A percentile compares a stretch with the other conserved stretches of the same genome.
phyloP scores from a whole-genome alignment of 2,329 filamentous ascomycete genomes.

The Arthrobotrys megalospora region DNA sequence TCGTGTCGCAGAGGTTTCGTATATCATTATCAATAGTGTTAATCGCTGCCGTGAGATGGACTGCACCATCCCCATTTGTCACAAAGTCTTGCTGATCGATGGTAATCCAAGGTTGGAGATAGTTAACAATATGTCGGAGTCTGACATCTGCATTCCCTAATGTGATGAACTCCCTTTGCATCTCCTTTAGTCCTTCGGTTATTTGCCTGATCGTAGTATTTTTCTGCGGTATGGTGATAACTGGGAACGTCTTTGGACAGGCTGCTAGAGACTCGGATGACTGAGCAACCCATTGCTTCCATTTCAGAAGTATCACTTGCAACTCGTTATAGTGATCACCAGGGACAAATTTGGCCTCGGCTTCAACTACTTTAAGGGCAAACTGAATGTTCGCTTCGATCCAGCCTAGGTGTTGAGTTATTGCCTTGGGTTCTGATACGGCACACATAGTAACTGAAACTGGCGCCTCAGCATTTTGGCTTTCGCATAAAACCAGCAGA shows the following conservation, averaged over 20 bases:
- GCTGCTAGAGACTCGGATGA: not conserved
- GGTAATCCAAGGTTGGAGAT: slow-evolving; percentile 45
- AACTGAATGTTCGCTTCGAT: slow-evolving; percentile 42
- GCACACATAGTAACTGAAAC: not conserved
- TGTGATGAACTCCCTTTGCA: slow-evolving; percentile 13
- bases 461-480: not conserved
- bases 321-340: slow-evolving; percentile 29
- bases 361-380: slow-evolving; percentile 41
- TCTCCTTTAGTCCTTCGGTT: slow-evolving; percentile 9
- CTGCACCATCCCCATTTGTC: not conserved
- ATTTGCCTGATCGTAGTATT: slow-evolving; percentile 3
- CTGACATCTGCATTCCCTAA: slow-evolving; percentile 28
- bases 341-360: slow-evolving; percentile 38
- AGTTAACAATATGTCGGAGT: slow-evolving; percentile 42
- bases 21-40: slow-evolving; percentile 19
- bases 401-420: slow-evolving; percentile 35
- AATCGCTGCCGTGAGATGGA: not conserved
- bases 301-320: slow-evolving; percentile 29
- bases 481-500: slow-evolving; percentile 26
- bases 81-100: not conserved
- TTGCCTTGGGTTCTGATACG: not conserved
- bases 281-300: slow-evolving; percentile 30
- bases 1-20: slow-evolving; percentile 43
- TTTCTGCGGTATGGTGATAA: slow-evolving; percentile 22
- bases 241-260: slow-evolving; percentile 40